These are phyloP conservation scores for Clarireedia paspali DNA, from an alignment of 2,329 filamentous ascomycete species.

Conservation along the genomic window DNA sequence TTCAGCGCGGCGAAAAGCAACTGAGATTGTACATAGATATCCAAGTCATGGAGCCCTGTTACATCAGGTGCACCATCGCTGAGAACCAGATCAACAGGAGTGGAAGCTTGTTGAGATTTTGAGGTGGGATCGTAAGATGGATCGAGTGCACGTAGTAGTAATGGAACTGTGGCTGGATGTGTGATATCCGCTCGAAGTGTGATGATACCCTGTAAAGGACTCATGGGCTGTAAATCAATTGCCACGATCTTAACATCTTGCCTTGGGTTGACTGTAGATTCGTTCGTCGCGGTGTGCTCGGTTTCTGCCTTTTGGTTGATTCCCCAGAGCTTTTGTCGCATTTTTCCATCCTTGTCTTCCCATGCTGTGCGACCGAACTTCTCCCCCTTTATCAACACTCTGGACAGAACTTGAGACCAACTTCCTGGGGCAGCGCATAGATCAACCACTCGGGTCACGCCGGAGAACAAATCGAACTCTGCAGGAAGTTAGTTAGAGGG, in stretches of 20 bases:
- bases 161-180: slow-evolving; percentile 87
- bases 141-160: slow-evolving; percentile 79
- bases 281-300: slow-evolving; percentile 12
- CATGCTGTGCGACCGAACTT: slow-evolving; percentile 79
- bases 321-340: slow-evolving; percentile 52
- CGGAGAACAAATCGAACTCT: slow-evolving; percentile 90
- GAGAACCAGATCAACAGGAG: slow-evolving; percentile 86
- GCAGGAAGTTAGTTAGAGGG: not conserved
- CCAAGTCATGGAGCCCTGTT: slow-evolving; percentile 90
- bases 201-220: slow-evolving; percentile 83
- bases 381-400: slow-evolving; percentile 88
- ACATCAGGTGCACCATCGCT: slow-evolving; percentile 96
- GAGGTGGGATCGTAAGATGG: slow-evolving; percentile 50
- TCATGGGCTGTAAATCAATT: slow-evolving; percentile 94
- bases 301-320: not conserved
- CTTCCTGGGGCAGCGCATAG: slow-evolving; percentile 92
- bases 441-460: slow-evolving; percentile 88
- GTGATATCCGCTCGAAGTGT: slow-evolving; percentile 95
- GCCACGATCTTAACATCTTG: slow-evolving; percentile 87
- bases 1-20: slow-evolving; percentile 91
- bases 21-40: slow-evolving; percentile 97
- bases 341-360: slow-evolving; percentile 71
- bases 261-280: slow-evolving; percentile 35
- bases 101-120: slow-evolving; percentile 48
- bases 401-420: slow-evolving; percentile 94